Evolutionary conservation across 495 filamentous ascomycete genomes (phyloP).

Genomic region (Bacidia rubella): DNA sequence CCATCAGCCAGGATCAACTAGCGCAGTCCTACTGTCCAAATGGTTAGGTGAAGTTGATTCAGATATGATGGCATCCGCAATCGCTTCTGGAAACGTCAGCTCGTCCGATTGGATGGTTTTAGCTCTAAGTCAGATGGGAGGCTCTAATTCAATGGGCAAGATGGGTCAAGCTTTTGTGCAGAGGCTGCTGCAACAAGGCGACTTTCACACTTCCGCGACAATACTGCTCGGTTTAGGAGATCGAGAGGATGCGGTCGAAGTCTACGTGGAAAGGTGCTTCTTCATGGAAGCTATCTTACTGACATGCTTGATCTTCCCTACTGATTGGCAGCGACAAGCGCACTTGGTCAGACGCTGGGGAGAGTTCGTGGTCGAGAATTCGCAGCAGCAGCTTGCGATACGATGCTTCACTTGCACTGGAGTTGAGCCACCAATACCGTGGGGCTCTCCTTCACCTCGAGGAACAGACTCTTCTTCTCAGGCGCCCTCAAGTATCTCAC

Average conservation of each 20-base stretch:
- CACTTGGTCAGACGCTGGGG: constrained; percentile 89
- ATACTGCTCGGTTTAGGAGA: constrained; percentile 88
- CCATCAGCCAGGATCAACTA: constrained; percentile 58
- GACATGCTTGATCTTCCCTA: constrained; percentile 57
- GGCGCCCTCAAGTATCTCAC: constrained; percentile 37
- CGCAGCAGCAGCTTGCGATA: constrained; percentile 80
- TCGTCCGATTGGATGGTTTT: constrained; percentile 94
- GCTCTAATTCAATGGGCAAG: constrained; percentile 69
- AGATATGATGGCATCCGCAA: constrained; percentile 64
- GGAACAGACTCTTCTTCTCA: constrained; percentile 43
- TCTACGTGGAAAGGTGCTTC: constrained; percentile 82
- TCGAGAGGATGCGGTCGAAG: constrained; percentile 86
- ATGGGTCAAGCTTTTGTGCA: constrained; percentile 87
- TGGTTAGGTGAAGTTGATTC: constrained; percentile 83
- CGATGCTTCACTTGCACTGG: constrained; percentile 81
- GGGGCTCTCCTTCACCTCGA: constrained; percentile 51
- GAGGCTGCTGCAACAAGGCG: constrained; percentile 74
- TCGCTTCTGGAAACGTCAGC: constrained; percentile 66
- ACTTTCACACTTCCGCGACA: constrained; percentile 81
- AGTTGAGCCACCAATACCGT: constrained; percentile 62
- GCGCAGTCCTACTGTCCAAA: constrained; percentile 66
- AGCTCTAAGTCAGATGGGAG: constrained; percentile 75
- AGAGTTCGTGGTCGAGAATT: constrained; percentile 74
- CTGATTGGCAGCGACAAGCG: constrained; percentile 81
- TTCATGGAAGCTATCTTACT: constrained; percentile 85